phyloP scores from a whole-genome alignment of 768 basidiomycete species.

The Xerocomus potaroensis region DNA sequence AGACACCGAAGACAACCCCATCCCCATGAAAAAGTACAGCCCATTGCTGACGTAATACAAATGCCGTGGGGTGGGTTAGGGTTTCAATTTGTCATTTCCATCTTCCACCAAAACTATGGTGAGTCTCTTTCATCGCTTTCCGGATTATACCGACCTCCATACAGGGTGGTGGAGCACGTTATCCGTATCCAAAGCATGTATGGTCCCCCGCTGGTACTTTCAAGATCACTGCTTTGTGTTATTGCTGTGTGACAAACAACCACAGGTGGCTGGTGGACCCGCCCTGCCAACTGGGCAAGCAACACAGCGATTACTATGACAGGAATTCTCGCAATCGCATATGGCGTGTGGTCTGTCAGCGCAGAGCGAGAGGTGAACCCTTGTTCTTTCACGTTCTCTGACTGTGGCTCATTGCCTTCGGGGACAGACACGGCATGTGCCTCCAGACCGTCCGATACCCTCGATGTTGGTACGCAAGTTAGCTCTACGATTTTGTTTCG shows the following conservation, averaged over 20 bases:
- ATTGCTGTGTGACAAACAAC: not conserved
- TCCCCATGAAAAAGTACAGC: no score
- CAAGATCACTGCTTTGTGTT: not conserved
- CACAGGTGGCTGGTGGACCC: slow-evolving; percentile 93
- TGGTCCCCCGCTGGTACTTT: slow-evolving; percentile 85
- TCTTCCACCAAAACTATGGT: no score
- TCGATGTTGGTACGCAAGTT: slow-evolving; percentile 62
- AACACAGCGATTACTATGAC: slow-evolving; percentile 74
- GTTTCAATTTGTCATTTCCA: no score
- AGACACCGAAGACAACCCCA: no score
- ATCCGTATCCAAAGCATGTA: slow-evolving; percentile 91
- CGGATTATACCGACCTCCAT: no score
- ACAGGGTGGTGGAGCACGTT: slow-evolving; percentile 80
- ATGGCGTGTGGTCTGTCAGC: slow-evolving; percentile 65
- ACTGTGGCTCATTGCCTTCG: slow-evolving; percentile 2
- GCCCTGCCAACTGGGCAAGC: slow-evolving; percentile 83
- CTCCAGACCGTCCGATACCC: slow-evolving; percentile 69
- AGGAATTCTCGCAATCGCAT: slow-evolving; percentile 66
- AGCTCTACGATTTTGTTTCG: not conserved
- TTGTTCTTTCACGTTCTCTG: not conserved
- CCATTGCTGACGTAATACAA: no score
- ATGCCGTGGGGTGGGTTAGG: no score
- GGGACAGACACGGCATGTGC: slow-evolving; percentile 50
- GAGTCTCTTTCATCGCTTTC: no score
- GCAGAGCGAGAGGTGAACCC: slow-evolving; percentile 69